Percentiles rank a stretch among this genome's conserved stretches.
phyloP scores from a whole-genome alignment of 257 asterid genomes.

The Solanum sparsipilum region DNA sequence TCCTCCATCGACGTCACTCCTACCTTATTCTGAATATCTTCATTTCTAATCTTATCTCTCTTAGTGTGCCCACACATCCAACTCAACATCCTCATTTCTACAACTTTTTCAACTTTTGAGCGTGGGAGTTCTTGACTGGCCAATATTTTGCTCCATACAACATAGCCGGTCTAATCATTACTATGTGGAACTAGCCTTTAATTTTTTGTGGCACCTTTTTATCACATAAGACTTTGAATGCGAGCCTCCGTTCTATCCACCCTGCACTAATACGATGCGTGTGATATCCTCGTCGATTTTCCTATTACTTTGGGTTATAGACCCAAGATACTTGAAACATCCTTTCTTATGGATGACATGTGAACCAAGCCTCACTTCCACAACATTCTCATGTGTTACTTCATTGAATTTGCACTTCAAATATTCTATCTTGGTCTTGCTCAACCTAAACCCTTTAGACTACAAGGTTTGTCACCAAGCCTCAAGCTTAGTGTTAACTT shows the following conservation, averaged over 20 bases:
- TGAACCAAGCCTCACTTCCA: background rate
- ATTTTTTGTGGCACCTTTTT: background rate
- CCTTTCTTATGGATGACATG: background rate
- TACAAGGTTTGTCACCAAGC: background rate
- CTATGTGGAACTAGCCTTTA: background rate
- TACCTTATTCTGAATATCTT: background rate
- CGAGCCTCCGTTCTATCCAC: background rate
- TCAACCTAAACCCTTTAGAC: background rate
- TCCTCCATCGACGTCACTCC: background rate
- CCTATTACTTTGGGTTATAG: background rate
- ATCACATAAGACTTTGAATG: background rate
- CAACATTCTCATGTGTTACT: background rate
- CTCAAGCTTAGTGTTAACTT: background rate
- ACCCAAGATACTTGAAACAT: background rate
- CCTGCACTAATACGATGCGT: background rate
- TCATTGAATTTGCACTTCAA: background rate
- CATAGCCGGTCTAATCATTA: background rate
- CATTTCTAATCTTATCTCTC: background rate
- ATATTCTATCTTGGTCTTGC: background rate
- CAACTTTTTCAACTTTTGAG: background rate
- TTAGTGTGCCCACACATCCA: background rate
- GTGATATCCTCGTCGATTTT: background rate
- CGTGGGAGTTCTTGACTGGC: background rate
- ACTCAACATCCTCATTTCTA: background rate
- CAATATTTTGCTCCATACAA: background rate